Evolutionary conservation across 2,329 filamentous ascomycete genomes (phyloP), one percentile per base, ranked within the genome.

Genomic region (Talaromyces verruculosus): DNA sequence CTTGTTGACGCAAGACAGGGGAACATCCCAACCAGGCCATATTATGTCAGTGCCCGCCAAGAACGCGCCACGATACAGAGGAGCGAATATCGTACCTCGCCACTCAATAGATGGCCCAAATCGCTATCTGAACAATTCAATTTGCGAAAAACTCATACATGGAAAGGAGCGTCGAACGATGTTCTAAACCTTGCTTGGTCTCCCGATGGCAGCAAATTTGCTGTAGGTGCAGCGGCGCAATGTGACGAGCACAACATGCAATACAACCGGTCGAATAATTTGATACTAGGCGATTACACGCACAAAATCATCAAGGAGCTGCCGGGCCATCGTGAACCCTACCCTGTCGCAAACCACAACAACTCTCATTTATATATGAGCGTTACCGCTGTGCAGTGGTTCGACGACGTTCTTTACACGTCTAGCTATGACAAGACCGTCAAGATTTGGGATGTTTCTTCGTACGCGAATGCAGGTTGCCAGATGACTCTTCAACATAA

Each of bases 91-190:
- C 37, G 11, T 22, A 3, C 28, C 17, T 51, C 43, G 11, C 11
- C 22, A 17, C 19, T 33, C 13, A 17, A 30, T 30, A n/a, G 11
- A 5, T 51, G n/a, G 11, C 17, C 28, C 37, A 61, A 30, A 71
- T 76, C 33, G 74, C n/a, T 35, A 17, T 30, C n/a, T 25, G 57
- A 41, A 43, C 22, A 30, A 25, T 61, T 60, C 30, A 33, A n/a
- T 11, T 33, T 68, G 22, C 64, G n/a, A 10, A 63, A 41, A 49
- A 64, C 45, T 58, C 79, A 77, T 62, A 77, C 79, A 15, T 88
- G 84, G 79, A 85, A 83, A 67, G 84, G 85, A 1, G 85, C 85
- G 0, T 88, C 86, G 0, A 83, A 84, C 28, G 87, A 88, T 72
- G 81, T 88, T 1, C 79, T 84, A 39, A 80, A 81, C 10, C 74